Conservation (phyloP, 495 filamentous ascomycete genomes). For the Penicillium goetzii region DNA sequence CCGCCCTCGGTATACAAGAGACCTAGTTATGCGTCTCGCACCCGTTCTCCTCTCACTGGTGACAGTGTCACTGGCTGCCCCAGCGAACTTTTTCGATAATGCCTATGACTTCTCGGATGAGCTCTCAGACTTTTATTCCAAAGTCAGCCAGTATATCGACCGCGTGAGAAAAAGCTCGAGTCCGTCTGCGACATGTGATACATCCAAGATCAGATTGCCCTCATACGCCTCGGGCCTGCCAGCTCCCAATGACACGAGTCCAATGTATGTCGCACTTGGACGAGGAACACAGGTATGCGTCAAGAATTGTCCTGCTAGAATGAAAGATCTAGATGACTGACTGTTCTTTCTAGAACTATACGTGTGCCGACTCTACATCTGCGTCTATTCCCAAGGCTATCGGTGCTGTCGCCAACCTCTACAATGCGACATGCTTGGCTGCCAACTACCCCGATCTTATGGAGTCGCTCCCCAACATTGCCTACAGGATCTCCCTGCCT, state of each 20-base stretch:
- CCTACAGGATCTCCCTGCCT: slow-evolving; percentile 50
- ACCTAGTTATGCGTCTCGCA: slow-evolving; percentile 38
- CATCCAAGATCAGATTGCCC: slow-evolving; percentile 45
- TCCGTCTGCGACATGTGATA: slow-evolving; percentile 38
- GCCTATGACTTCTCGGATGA: slow-evolving; percentile 45
- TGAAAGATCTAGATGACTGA: background rate
- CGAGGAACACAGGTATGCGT: slow-evolving; percentile 67
- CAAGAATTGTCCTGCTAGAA: background rate
- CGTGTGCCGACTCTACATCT: slow-evolving; percentile 65
- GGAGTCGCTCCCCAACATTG: slow-evolving; percentile 47
- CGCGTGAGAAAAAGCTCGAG: slow-evolving; percentile 23
- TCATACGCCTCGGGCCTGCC: slow-evolving; percentile 55
- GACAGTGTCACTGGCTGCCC: slow-evolving; percentile 42
- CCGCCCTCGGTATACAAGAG: slow-evolving; percentile 8
- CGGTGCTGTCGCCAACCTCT: slow-evolving; percentile 85
- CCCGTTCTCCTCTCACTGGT: slow-evolving; percentile 35
- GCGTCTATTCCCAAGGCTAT: slow-evolving; percentile 34
- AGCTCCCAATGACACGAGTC: slow-evolving; percentile 56
- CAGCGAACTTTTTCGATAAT: slow-evolving; percentile 37
- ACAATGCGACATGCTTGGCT: slow-evolving; percentile 82
- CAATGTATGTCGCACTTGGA: slow-evolving; percentile 81
- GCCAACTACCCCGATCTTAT: slow-evolving; percentile 66
- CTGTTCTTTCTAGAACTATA: slow-evolving; percentile 74
- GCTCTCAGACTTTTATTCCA: slow-evolving; percentile 41
- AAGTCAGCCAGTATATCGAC: slow-evolving; percentile 46